These are phyloP conservation scores for Canavalia gladiata DNA, from an alignment of 306 rosid genomes.

Conservation along the genomic window DNA sequence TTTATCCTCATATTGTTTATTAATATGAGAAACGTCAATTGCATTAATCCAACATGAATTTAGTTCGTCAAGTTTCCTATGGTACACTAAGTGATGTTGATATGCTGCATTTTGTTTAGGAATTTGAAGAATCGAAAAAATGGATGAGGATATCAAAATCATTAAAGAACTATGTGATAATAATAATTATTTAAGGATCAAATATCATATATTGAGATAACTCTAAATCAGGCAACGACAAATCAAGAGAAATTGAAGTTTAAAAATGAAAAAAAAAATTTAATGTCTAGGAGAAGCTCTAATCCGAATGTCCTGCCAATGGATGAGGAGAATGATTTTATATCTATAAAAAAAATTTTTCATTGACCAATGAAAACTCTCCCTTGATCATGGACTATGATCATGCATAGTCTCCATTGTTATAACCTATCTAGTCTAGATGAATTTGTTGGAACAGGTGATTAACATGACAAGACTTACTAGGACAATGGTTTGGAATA, in stretches of 20 bases:
- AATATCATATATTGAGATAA: constrained; percentile 75
- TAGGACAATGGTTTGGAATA: background rate
- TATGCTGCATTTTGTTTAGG: constrained; percentile 59
- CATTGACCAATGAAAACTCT: background rate
- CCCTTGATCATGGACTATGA: background rate
- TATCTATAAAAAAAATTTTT: background rate
- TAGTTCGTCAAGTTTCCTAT: constrained; percentile 16
- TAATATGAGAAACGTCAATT: constrained; percentile 6
- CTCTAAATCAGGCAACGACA: constrained; percentile 76
- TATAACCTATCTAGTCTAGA: constrained; percentile 6
- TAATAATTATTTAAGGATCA: constrained; percentile 70
- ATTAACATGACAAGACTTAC: background rate
- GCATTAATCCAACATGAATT: constrained; percentile 14
- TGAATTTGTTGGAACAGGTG: background rate
- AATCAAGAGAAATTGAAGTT: constrained; percentile 75
- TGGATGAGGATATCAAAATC: constrained; percentile 94
- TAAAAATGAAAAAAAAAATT: constrained; percentile 64
- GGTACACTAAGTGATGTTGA: constrained; percentile 18
- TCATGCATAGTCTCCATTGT: background rate
- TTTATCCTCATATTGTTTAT: constrained; percentile 17
- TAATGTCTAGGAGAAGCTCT: constrained; percentile 14
- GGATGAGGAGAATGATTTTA: background rate
- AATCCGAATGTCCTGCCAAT: background rate
- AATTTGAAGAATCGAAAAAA: constrained; percentile 96
- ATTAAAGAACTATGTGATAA: constrained; percentile 81